phyloP scores from a whole-genome alignment of 805 yeast genomes.

The Komagataella ulmi region DNA sequence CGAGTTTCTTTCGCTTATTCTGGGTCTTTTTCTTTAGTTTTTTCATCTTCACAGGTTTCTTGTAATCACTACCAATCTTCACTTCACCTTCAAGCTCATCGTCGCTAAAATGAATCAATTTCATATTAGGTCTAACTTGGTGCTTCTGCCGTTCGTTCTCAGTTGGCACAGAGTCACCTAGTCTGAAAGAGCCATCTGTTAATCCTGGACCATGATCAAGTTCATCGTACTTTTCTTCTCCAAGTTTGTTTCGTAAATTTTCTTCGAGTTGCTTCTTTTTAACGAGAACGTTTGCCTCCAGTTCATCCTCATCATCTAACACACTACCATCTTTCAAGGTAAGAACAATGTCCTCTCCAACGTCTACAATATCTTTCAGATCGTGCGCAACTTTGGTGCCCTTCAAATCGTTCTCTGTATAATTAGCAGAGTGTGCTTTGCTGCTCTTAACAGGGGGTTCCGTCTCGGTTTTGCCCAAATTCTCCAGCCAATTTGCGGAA shows the following conservation, averaged over 20 bases:
- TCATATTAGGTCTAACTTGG: conserved; percentile 1
- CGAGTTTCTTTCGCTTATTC: conserved; percentile 8
- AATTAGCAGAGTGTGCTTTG: conserved; percentile 5
- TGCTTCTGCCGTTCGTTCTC: background rate
- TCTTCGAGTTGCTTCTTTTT: conserved; percentile 19
- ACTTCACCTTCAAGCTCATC: background rate
- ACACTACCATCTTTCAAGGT: conserved; percentile 41
- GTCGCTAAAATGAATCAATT: conserved; percentile 2
- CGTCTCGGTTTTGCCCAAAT: conserved; percentile 13
- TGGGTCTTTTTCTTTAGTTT: conserved; percentile 13
- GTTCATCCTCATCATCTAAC: conserved; percentile 17
- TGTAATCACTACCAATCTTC: background rate
- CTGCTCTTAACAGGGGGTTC: background rate
- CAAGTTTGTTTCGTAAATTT: conserved; percentile 5
- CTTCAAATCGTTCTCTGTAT: conserved; percentile 16
- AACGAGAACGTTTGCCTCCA: conserved; percentile 26
- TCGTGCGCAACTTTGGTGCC: conserved; percentile 32
- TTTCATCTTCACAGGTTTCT: conserved; percentile 17
- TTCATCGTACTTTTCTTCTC: conserved; percentile 10
- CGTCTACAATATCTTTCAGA: conserved; percentile 18
- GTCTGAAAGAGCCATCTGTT: conserved; percentile 11
- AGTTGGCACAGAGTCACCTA: conserved; percentile 10
- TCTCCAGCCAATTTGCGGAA: conserved; percentile 29
- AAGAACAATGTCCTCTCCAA: conserved; percentile 31
- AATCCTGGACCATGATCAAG: background rate